A percentile compares a stretch with the other conserved stretches of the same genome.
These are phyloP conservation scores for Medicago ruthenica DNA, from an alignment of 306 rosid genomes.

Conservation along the genomic window DNA sequence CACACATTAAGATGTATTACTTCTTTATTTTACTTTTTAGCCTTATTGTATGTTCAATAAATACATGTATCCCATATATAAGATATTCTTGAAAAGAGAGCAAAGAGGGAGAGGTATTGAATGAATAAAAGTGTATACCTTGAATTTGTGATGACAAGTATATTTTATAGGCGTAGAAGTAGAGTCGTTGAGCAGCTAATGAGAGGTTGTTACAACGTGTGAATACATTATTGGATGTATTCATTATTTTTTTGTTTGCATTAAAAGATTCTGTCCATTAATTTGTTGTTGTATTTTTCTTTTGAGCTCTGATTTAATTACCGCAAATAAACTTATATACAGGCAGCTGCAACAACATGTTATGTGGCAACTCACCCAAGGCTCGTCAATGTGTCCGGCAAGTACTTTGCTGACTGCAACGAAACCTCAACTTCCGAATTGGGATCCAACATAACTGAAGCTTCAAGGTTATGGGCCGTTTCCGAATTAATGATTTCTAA, in stretches of 20 bases:
- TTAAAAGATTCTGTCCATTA: background rate
- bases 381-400: slow-evolving; percentile 63
- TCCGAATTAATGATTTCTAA: slow-evolving; percentile 69
- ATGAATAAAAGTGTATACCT: no score
- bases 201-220: no score
- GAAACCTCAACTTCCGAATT: slow-evolving; percentile 72
- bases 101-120: no score
- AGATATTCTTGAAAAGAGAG: no score
- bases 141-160: no score
- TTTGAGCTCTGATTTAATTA: background rate
- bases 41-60: no score
- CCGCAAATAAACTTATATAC: background rate
- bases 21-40: no score
- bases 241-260: background rate
- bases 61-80: no score
- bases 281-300: background rate
- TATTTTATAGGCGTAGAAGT: no score
- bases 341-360: slow-evolving; percentile 99
- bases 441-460: slow-evolving; percentile 63
- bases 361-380: slow-evolving; percentile 80
- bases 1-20: no score
- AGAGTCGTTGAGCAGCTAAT: no score
- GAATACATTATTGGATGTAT: no score
- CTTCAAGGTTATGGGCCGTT: slow-evolving; percentile 69
- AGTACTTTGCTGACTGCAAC: slow-evolving; percentile 86